These are phyloP conservation scores for Antrodiella citrinella DNA, from an alignment of 768 basidiomycete species.

Conservation along the genomic window DNA sequence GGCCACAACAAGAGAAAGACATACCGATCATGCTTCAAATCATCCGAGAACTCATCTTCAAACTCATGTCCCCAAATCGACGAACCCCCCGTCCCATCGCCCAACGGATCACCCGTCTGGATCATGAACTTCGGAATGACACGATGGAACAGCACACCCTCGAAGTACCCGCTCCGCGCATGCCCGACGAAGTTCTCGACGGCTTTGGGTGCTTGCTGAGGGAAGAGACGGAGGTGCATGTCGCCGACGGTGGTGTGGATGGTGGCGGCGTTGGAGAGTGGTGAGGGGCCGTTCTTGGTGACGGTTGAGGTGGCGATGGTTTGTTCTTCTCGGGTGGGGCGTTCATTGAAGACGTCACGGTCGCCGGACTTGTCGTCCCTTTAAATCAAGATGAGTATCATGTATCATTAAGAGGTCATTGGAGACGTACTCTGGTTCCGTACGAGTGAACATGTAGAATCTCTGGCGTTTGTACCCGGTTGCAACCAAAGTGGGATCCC, in stretches of 20 bases:
- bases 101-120: conserved; percentile 92
- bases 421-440: conserved; percentile 74
- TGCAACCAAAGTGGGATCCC: conserved; percentile 90
- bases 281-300: conserved; percentile 50
- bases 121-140: conserved; percentile 99
- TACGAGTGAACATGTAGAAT: conserved; percentile 92
- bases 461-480: conserved; percentile 89
- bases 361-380: conserved; percentile 85
- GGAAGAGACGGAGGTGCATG: conserved; percentile 84
- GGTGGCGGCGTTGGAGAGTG: conserved; percentile 70
- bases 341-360: conserved; percentile 96
- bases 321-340: conserved; percentile 94
- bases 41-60: conserved; percentile 89
- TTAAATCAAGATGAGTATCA: conserved; percentile 2
- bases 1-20: conserved; percentile 15
- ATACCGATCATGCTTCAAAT: conserved; percentile 84
- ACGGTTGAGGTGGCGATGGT: conserved; percentile 57
- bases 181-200: conserved; percentile 98
- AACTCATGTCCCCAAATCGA: conserved; percentile 89
- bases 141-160: conserved; percentile 91
- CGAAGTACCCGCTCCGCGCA: conserved; percentile 82
- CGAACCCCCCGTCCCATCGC: conserved; percentile 86
- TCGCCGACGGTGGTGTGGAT: conserved; percentile 96
- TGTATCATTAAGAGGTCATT: not conserved
- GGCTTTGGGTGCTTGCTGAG: conserved; percentile 85